Evolutionary conservation across 2,329 filamentous ascomycete genomes (phyloP).

Genomic region (Scolecobasidium constrictum): DNA sequence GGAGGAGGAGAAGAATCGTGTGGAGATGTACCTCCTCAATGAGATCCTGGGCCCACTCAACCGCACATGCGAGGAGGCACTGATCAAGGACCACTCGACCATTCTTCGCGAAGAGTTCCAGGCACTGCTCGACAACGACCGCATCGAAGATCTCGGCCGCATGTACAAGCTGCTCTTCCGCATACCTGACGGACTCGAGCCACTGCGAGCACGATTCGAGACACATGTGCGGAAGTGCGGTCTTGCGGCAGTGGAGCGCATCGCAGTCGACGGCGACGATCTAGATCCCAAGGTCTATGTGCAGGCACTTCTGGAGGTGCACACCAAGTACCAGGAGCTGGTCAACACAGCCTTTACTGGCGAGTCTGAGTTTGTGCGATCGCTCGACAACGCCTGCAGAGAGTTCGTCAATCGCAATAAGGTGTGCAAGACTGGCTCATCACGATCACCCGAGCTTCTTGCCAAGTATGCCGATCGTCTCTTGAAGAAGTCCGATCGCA

Average conservation of each 20-base stretch:
- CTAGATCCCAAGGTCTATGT: conserved; percentile 96
- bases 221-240: conserved; percentile 86
- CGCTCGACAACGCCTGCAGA: conserved; percentile 89
- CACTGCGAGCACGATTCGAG: conserved; percentile 78
- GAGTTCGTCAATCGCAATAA: conserved; percentile 98
- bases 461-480: conserved; percentile 93
- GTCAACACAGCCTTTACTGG: conserved; percentile 90
- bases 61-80: conserved; percentile 75
- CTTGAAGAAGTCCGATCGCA: conserved; percentile 75
- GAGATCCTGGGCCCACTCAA: conserved; percentile 81
- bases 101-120: conserved; percentile 96
- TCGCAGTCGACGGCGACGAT: conserved; percentile 76
- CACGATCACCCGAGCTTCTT: conserved; percentile 85
- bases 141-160: conserved; percentile 86
- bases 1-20: conserved; percentile 87
- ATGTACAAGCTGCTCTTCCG: conserved; percentile 90
- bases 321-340: conserved; percentile 82
- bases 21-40: conserved; percentile 79
- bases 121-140: conserved; percentile 81
- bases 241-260: conserved; percentile 78
- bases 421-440: conserved; percentile 86
- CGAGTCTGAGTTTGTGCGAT: conserved; percentile 93
- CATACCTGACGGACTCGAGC: conserved; percentile 85
- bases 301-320: conserved; percentile 85
- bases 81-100: conserved; percentile 78